phyloP scores from a whole-genome alignment of 2,329 filamentous ascomycete species.

The Chaetomiaceae sp. region DNA sequence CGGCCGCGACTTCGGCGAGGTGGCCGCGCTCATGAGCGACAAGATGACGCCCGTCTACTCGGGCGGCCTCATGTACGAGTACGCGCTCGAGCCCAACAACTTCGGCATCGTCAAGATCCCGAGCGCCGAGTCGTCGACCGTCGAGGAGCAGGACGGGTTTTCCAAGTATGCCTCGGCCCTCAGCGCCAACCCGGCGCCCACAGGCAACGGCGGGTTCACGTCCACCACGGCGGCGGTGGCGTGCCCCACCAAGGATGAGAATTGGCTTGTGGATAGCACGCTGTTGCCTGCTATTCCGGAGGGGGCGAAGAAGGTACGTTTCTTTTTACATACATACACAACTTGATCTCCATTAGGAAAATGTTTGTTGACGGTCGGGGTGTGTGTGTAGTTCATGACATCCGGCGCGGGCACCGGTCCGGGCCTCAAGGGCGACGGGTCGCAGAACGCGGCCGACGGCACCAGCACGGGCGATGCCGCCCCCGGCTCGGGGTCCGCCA shows the following conservation, averaged over 20 bases:
- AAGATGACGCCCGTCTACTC: conserved; percentile 91
- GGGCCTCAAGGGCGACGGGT: conserved; percentile 50
- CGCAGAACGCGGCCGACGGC: conserved; percentile 43
- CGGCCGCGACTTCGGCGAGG: conserved; percentile 75
- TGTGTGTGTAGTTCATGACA: conserved; percentile 47
- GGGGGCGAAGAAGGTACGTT: conserved; percentile 37
- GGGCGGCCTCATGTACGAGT: conserved; percentile 94
- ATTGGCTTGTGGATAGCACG: conserved; percentile 50
- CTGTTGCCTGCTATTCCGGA: conserved; percentile 49
- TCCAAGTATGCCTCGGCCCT: conserved; percentile 47
- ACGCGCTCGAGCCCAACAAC: conserved; percentile 71
- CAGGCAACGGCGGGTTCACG: conserved; percentile 46
- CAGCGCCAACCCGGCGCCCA: conserved; percentile 46
- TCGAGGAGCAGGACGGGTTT: conserved; percentile 62
- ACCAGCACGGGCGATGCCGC: conserved; percentile 42
- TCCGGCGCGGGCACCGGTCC: conserved; percentile 50
- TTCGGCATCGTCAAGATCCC: conserved; percentile 74
- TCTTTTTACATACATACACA: not conserved
- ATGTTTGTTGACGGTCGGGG: not conserved
- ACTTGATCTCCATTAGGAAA: not conserved
- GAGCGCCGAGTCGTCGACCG: conserved; percentile 37
- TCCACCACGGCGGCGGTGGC: conserved; percentile 42
- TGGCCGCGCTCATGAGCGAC: conserved; percentile 70
- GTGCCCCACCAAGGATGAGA: conserved; percentile 46
- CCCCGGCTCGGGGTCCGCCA: conserved; percentile 37